These are phyloP conservation scores for Triticum turgidum DNA, from an alignment of 176 grass and related monocot species.

Conservation along the genomic window DNA sequence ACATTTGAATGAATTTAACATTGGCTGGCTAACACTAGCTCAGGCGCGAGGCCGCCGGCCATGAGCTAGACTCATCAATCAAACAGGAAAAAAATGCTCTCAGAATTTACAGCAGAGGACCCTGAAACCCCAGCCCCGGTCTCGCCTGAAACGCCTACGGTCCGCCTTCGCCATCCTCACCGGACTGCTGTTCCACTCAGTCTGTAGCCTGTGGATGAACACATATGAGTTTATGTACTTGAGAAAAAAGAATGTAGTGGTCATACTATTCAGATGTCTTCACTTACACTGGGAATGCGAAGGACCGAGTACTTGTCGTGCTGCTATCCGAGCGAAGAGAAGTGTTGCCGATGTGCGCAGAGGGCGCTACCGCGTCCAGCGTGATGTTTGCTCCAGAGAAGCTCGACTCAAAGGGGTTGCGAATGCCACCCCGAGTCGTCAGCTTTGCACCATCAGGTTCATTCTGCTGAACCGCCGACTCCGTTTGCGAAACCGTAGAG, in stretches of 20 bases:
- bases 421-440: slow-evolving; percentile 14
- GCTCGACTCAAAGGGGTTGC: slow-evolving; percentile 52
- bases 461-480: slow-evolving; percentile 22
- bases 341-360: slow-evolving; percentile 71
- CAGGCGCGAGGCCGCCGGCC: slow-evolving; percentile 15
- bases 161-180: slow-evolving; percentile 88
- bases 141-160: slow-evolving; percentile 49
- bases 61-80: slow-evolving; percentile 17
- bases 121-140: slow-evolving; percentile 56
- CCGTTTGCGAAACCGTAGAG: slow-evolving; percentile 23
- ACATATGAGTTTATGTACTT: no score
- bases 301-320: slow-evolving; percentile 79
- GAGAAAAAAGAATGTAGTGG: no score
- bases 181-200: slow-evolving; percentile 87
- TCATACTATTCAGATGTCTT: not conserved
- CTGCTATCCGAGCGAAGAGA: slow-evolving; percentile 93
- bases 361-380: slow-evolving; percentile 45
- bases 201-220: slow-evolving; percentile 37
- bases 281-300: slow-evolving; percentile 95
- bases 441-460: slow-evolving; percentile 36
- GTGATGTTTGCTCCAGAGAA: slow-evolving; percentile 49
- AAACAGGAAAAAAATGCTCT: slow-evolving; percentile 22
- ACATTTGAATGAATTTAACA: slow-evolving; percentile 65
- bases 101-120: slow-evolving; percentile 90
- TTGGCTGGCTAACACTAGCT: slow-evolving; percentile 24